Conservation (phyloP, 768 basidiomycete species). For the Leccinum imitatum region DNA sequence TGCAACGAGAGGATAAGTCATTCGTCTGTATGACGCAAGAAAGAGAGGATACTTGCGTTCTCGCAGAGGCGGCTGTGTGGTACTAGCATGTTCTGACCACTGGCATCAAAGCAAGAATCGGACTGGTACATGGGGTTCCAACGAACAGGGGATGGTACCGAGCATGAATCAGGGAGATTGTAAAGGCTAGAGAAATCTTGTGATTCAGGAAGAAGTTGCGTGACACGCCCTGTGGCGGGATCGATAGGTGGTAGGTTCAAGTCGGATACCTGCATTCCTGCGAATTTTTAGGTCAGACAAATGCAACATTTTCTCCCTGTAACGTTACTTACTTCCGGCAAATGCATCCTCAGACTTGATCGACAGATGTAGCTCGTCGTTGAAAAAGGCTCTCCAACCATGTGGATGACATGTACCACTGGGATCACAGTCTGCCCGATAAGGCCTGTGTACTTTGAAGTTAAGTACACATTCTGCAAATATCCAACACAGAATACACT, state of each 20-base stretch:
- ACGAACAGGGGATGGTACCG: background rate
- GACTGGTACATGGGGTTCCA: background rate
- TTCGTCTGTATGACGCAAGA: background rate
- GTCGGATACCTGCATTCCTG: no score
- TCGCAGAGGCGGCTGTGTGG: no score
- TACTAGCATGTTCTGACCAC: background rate
- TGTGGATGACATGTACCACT: background rate
- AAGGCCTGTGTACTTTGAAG: background rate
- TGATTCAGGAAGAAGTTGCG: background rate
- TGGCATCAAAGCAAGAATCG: background rate
- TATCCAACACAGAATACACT: background rate
- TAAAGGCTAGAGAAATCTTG: background rate
- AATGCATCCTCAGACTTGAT: background rate
- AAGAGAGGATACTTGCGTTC: no score
- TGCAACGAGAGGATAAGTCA: background rate
- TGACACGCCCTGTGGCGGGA: constrained; percentile 34
- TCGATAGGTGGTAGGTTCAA: no score
- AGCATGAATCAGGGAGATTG: background rate
- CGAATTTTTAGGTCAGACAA: background rate
- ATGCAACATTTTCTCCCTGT: background rate
- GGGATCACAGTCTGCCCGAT: background rate
- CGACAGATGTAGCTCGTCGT: background rate
- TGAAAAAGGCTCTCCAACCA: background rate
- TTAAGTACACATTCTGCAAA: background rate
- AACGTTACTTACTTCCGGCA: constrained; percentile 5